A percentile compares a stretch with the other conserved stretches of the same genome.
phyloP scores from a whole-genome alignment of 345 rosid genomes.

The Brassica rapa region DNA sequence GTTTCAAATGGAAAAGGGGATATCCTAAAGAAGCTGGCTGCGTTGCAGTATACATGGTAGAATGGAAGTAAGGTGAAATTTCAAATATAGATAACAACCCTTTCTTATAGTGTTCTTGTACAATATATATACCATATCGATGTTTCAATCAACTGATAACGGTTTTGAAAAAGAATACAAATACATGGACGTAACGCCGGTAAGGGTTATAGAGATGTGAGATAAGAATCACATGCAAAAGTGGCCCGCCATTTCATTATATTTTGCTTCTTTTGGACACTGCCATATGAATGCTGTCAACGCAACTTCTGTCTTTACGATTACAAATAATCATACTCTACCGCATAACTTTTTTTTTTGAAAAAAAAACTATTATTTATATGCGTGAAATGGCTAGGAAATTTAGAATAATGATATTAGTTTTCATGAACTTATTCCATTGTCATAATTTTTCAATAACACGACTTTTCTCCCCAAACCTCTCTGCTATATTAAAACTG shows the following conservation, averaged over 20 bases:
- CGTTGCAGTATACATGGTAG: background rate
- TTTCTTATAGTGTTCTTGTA: background rate
- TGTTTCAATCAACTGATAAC: background rate
- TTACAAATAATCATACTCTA: background rate
- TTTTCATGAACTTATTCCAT: background rate
- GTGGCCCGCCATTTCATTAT: conserved; percentile 19
- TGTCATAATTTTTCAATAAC: background rate
- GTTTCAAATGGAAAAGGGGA: background rate
- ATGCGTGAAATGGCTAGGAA: background rate
- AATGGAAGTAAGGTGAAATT: background rate
- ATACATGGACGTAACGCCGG: conserved; percentile 10
- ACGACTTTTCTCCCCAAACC: background rate
- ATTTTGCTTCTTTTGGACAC: conserved; percentile 28
- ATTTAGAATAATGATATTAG: background rate
- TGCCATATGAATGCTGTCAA: conserved; percentile 27
- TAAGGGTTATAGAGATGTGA: conserved; percentile 17
- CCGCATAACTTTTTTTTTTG: no score
- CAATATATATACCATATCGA: background rate
- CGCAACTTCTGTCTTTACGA: background rate
- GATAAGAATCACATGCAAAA: conserved; percentile 33
- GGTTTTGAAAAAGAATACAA: background rate
- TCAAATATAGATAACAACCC: background rate
- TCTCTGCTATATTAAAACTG: background rate
- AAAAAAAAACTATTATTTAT: no score
- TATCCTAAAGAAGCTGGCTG: background rate